These are phyloP conservation scores for Pseudopithomyces chartarum DNA, from an alignment of 2,329 filamentous ascomycete genomes.

Conservation along the genomic window DNA sequence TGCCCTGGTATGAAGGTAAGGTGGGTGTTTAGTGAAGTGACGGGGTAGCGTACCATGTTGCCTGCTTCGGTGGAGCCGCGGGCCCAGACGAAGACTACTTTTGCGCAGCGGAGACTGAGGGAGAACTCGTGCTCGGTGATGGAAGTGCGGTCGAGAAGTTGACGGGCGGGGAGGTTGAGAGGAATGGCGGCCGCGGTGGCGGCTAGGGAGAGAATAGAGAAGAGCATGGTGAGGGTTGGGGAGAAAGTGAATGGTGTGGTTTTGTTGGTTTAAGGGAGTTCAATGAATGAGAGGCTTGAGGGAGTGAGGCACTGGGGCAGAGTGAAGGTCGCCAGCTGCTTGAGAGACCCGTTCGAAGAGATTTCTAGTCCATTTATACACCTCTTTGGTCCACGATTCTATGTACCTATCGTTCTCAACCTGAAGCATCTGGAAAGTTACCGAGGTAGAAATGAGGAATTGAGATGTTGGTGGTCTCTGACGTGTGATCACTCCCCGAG, in stretches of 20 bases:
- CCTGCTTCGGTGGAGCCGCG: constrained; percentile 52
- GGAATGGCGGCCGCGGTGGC: not conserved
- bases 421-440: no score
- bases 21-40: not conserved
- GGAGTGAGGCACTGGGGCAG: no score
- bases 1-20: constrained; percentile 26
- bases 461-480: no score
- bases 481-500: no score
- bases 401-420: no score
- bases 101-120: constrained; percentile 32
- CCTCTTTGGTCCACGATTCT: no score
- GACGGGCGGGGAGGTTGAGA: not conserved
- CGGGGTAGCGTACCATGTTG: constrained; percentile 42
- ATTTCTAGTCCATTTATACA: no score
- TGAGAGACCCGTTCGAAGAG: no score
- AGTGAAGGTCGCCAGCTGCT: no score
- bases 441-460: no score
- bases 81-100: constrained; percentile 52
- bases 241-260: not conserved
- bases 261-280: no score
- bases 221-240: not conserved
- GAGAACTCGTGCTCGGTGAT: constrained; percentile 36
- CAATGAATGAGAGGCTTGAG: no score
- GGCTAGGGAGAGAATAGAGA: not conserved
- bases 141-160: constrained; percentile 10